Conservation (phyloP, 805 yeast species). For the Schwanniomyces polymorphus region DNA sequence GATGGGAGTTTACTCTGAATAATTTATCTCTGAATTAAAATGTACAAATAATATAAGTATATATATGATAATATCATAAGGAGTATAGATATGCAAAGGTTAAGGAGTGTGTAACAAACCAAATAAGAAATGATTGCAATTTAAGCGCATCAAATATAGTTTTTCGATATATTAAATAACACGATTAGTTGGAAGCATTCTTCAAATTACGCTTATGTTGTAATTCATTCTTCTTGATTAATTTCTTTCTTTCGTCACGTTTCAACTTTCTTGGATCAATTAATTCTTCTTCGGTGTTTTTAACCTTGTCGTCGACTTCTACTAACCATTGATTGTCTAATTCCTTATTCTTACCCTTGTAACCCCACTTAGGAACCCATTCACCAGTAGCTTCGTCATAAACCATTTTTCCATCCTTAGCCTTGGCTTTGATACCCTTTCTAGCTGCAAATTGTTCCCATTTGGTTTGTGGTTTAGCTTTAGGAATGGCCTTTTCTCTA, state of each 20-base stretch:
- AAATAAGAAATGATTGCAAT: not conserved
- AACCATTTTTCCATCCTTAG: constrained; percentile 84
- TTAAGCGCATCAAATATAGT: not conserved
- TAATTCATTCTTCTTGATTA: constrained; percentile 78
- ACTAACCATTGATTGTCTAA: constrained; percentile 93
- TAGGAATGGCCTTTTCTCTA: constrained; percentile 94
- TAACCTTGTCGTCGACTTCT: constrained; percentile 79
- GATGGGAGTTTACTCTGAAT: not conserved
- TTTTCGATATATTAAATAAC: not conserved
- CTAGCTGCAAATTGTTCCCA: constrained; percentile 97
- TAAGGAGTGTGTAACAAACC: not conserved
- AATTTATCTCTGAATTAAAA: not conserved
- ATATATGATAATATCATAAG: not conserved
- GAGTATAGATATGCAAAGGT: not conserved
- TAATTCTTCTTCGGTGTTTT: constrained; percentile 53
- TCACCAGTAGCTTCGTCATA: constrained; percentile 87
- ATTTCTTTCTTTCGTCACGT: constrained; percentile 80
- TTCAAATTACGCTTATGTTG: constrained; percentile 82
- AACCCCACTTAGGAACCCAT: constrained; percentile 99
- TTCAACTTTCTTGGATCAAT: constrained; percentile 83
- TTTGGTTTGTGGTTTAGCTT: constrained; percentile 86
- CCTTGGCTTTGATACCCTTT: constrained; percentile 92
- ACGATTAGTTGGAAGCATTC: constrained; percentile 14
- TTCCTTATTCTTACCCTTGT: constrained; percentile 86
- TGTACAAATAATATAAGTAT: not conserved